Evolutionary conservation across 2,329 filamentous ascomycete species (phyloP).

Genomic region (Lasiodiplodia theobromae): DNA sequence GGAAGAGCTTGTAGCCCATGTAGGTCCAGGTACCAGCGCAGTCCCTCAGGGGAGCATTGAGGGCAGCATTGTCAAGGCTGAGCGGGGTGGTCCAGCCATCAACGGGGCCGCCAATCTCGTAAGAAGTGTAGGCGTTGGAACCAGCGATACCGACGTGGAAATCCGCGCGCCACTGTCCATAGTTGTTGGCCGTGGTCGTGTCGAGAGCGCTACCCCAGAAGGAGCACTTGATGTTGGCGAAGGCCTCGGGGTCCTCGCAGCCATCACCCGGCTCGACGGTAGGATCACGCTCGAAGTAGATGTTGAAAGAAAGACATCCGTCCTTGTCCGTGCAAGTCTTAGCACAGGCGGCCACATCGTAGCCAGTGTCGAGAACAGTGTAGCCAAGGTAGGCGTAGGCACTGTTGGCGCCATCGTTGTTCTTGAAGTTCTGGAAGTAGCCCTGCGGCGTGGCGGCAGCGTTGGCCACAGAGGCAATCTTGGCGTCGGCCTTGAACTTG

Average conservation of each 20-base stretch:
- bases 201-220: constrained; percentile 40
- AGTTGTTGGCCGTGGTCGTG: constrained; percentile 35
- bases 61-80: constrained; percentile 36
- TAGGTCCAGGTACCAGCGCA: constrained; percentile 34
- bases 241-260: constrained; percentile 33
- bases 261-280: constrained; percentile 28
- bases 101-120: neutral
- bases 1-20: constrained; percentile 39
- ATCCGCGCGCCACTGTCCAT: constrained; percentile 35
- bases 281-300: constrained; percentile 36
- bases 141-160: constrained; percentile 35
- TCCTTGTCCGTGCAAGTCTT: constrained; percentile 19
- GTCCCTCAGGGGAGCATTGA: constrained; percentile 37
- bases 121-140: constrained; percentile 34
- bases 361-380: constrained; percentile 16
- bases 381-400: constrained; percentile 10
- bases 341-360: constrained; percentile 32
- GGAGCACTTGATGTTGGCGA: constrained; percentile 34
- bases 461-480: neutral
- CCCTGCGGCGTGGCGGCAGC: neutral
- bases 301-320: constrained; percentile 35
- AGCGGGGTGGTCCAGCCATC: constrained; percentile 30
- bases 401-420: neutral
- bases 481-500: neutral
- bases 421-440: constrained; percentile 16